Conservation (phyloP, 2,329 filamentous ascomycete species). For the Alternaria dauci region DNA sequence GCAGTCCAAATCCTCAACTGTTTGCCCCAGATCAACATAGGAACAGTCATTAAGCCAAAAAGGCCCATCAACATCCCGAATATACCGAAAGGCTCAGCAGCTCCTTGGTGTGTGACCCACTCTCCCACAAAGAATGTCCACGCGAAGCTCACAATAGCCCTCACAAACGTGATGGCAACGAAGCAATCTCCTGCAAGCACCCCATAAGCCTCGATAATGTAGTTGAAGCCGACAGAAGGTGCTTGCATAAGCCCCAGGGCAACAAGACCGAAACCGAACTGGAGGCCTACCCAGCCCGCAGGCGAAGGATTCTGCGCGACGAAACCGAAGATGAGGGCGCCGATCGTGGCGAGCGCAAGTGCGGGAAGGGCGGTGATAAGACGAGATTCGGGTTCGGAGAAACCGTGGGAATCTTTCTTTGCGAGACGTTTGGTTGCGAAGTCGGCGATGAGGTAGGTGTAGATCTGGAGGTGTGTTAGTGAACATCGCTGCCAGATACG, state of each 20-base stretch:
- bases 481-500: too few species aligned
- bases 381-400: slow-evolving; percentile 52
- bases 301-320: slow-evolving; percentile 49
- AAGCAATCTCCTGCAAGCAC: slow-evolving; percentile 62
- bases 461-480: slow-evolving; percentile 16
- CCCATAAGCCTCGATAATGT: slow-evolving; percentile 61
- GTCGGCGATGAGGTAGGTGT: slow-evolving; percentile 52
- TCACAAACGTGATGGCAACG: slow-evolving; percentile 60
- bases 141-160: slow-evolving; percentile 61
- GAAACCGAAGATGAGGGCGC: slow-evolving; percentile 52
- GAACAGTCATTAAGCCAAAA: slow-evolving; percentile 53
- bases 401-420: slow-evolving; percentile 48
- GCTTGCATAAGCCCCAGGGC: slow-evolving; percentile 54
- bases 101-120: slow-evolving; percentile 57
- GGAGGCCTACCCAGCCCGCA: slow-evolving; percentile 52
- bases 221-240: slow-evolving; percentile 56
- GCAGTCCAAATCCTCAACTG: slow-evolving; percentile 53
- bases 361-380: slow-evolving; percentile 51
- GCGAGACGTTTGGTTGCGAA: slow-evolving; percentile 49
- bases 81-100: slow-evolving; percentile 61
- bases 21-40: slow-evolving; percentile 53
- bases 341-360: slow-evolving; percentile 50
- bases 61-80: slow-evolving; percentile 63
- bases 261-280: slow-evolving; percentile 52
- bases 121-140: slow-evolving; percentile 64